A percentile compares a stretch with the other conserved stretches of the same genome.
phyloP scores from a whole-genome alignment of 345 rosid genomes.

The Microcos paniculata region DNA sequence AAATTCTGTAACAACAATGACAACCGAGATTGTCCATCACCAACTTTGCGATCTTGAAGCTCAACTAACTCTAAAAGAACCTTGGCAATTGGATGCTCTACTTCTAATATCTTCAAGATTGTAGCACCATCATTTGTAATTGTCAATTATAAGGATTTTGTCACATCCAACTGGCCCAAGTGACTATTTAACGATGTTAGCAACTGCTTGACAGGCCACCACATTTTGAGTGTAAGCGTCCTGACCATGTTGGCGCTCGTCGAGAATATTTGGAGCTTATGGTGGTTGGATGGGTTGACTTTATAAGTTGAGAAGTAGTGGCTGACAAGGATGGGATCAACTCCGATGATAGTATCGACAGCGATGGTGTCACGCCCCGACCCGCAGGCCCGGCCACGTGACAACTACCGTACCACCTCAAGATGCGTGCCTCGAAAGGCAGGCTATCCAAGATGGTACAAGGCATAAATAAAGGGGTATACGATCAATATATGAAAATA shows the following conservation, averaged over 20 bases:
- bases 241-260: conserved; percentile 90
- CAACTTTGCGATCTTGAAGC: conserved; percentile 96
- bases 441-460: too few relatives aligned
- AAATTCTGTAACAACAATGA: conserved; percentile 89
- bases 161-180: conserved; percentile 98
- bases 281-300: conserved; percentile 30
- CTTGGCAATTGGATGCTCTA: conserved; percentile 99
- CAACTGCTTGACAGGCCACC: conserved; percentile 93
- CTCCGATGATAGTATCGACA: too few relatives aligned
- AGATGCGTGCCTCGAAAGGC: too few relatives aligned
- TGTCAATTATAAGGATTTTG: conserved; percentile 98
- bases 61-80: conserved; percentile 96
- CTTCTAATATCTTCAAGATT: conserved; percentile 88
- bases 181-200: conserved; percentile 91
- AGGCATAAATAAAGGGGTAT: too few relatives aligned
- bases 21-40: conserved; percentile 97
- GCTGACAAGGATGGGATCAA: too few relatives aligned
- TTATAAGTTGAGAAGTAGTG: too few relatives aligned
- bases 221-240: conserved; percentile 97
- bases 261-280: conserved; percentile 77
- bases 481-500: too few relatives aligned
- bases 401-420: too few relatives aligned
- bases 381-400: too few relatives aligned
- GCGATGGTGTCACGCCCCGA: too few relatives aligned
- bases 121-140: conserved; percentile 98